These are phyloP conservation scores for Yamadazyma buinensis DNA, from an alignment of 1,139 yeast genomes.

Conservation along the genomic window DNA sequence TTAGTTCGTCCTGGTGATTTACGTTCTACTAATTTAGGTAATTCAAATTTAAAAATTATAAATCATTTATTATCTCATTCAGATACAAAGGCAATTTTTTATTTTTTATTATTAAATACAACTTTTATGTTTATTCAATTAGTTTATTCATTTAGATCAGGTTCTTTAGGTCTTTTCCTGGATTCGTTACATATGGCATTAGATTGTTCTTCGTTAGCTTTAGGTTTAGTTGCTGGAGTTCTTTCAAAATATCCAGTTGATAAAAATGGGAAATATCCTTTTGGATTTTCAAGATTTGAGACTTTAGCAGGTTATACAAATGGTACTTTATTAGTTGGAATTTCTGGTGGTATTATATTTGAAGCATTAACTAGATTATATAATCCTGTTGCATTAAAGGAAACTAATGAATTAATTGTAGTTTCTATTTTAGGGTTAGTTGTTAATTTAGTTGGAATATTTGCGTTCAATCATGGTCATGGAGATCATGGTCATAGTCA, in stretches of 20 bases:
- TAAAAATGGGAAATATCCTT: slow-evolving; percentile 73
- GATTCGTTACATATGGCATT: slow-evolving; percentile 96
- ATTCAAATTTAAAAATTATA: slow-evolving; percentile 14
- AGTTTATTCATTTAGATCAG: slow-evolving; percentile 86
- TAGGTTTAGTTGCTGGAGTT: slow-evolving; percentile 85
- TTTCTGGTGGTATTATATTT: slow-evolving; percentile 80
- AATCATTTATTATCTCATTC: slow-evolving; percentile 51
- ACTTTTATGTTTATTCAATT: slow-evolving; percentile 93
- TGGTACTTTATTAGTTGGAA: slow-evolving; percentile 83
- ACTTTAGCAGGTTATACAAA: slow-evolving; percentile 94
- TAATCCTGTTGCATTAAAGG: slow-evolving; percentile 72
- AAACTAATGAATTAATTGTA: slow-evolving; percentile 79
- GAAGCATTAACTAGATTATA: slow-evolving; percentile 82
- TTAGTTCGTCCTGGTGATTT: slow-evolving; percentile 10
- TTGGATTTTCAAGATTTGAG: slow-evolving; percentile 81
- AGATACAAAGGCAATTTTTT: slow-evolving; percentile 86
- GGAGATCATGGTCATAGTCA: slow-evolving; percentile 32
- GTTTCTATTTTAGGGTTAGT: slow-evolving; percentile 81
- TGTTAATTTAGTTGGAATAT: slow-evolving; percentile 88
- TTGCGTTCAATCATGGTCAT: slow-evolving; percentile 88
- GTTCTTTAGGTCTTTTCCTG: slow-evolving; percentile 84
- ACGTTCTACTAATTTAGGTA: slow-evolving; percentile 1
- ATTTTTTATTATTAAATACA: slow-evolving; percentile 78
- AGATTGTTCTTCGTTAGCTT: slow-evolving; percentile 85
- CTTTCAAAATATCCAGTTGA: slow-evolving; percentile 42